Base-by-base conservation (phyloP, 768 basidiomycete species). In the Pulveroboletus sp. region DNA sequence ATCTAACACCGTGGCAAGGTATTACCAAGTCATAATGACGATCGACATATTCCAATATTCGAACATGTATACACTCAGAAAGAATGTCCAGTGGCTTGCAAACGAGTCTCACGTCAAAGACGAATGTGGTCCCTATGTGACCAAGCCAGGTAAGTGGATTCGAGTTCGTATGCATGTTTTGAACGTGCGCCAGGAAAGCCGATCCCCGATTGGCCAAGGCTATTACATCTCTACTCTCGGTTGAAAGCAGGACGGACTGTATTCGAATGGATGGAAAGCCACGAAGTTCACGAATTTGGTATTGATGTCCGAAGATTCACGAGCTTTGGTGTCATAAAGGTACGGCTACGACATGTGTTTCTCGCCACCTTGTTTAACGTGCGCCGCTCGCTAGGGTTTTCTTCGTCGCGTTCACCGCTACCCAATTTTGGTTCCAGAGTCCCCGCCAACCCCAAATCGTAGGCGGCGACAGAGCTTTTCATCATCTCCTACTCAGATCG, bases 11-110 rank as follows among this genome's bases (percentile, higher is more conserved):
- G 48, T 16, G 38, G 21, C n/a, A 54, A 94, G 92, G 37, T 97
- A 93, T 62, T 97, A 98, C 64, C 92, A 97, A 71, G 93, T 94
- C 35, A 84, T 97, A 55, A 93, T 98, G 88, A 88, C 85, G 53
- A 83, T 94, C 46, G 97, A 99, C 70, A 91, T 98, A 37, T 99
- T 99, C 66, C 94, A 97, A 66, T 95, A 87, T 66, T 93, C 93
- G 14, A 98, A 98, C 67, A 92, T 95, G 85, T 99, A 99, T 64
- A 93, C 92, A 1, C 75, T 94, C 23, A 81, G 87, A 43, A 90
- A 87, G 57, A 86, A 84, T 52, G 82, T 97, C 20, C 85, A 92
- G 57, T 91, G 87, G 79, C 80, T 97, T 29, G 91, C 88, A 13
- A 82, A 88, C 42, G 91, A 94, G 62, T 68, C 75, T 4, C 87